phyloP scores from a whole-genome alignment of 148 eudicot species.

The Oxyria digyna region DNA sequence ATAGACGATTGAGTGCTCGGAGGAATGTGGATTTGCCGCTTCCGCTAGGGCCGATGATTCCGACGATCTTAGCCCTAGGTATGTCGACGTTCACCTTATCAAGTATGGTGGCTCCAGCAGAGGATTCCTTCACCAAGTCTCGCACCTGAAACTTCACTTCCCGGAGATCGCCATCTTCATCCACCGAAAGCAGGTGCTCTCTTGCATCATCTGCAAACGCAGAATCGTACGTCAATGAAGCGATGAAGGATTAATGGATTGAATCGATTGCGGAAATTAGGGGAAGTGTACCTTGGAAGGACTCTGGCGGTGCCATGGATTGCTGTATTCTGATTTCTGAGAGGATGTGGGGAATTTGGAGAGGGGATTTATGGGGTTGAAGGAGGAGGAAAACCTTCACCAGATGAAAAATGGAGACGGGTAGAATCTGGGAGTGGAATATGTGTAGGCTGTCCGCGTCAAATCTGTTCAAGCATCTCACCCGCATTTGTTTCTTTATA shows the following conservation, averaged over 20 bases:
- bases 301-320: constrained; percentile 4
- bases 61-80: constrained; percentile 5
- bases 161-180: neutral
- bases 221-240: neutral
- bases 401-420: neutral
- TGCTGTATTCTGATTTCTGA: neutral
- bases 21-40: constrained; percentile 8
- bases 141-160: constrained; percentile 1
- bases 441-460: neutral
- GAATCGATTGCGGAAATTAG: neutral
- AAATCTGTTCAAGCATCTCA: neutral
- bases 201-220: neutral
- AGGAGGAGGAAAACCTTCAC: neutral
- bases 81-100: constrained; percentile 9
- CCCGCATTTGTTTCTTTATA: too few relatives aligned
- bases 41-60: constrained; percentile 10
- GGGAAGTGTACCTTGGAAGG: neutral
- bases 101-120: neutral
- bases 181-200: constrained; percentile 2
- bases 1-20: constrained; percentile 6
- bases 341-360: neutral
- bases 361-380: neutral
- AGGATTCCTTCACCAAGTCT: constrained; percentile 9
- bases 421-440: neutral
- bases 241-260: neutral